Base-by-base conservation (phyloP, 805 yeast genomes). In the Sugiyamaella valdiviana region DNA sequence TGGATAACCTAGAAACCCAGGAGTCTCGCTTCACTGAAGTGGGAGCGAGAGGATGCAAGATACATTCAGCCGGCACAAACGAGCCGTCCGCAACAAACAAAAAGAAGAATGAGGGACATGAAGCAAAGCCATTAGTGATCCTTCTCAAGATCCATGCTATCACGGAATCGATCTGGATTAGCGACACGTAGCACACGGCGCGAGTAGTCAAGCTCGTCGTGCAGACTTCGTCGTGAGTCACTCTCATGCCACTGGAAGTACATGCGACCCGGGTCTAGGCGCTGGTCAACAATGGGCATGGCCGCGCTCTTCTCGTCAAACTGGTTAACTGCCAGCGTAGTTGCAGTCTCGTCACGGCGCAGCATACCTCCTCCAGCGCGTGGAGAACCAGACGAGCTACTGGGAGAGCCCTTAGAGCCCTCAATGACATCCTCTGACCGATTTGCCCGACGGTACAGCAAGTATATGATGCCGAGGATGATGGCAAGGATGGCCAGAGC, bases 251-350 rank as follows among this genome's bases (percentile, higher is more conserved):
- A 71, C 48, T 66, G 66, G 72, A 75, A 70, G 52, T 73, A 72
- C 67, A 78, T 69, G 41, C 72, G 72, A 46, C 70, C 65, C 4
- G 85, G 85, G 54, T 81, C 85, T 47, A 81, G 62, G 38, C 86
- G 63, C 57, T 76, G 82, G 63, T 80, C 86, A n/a, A 78, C 78
- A 23, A 65, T 62, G 16, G 69, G 66, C 17, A 65, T 60, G 40
- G 68, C 61, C 21, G 59, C 54, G 22, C 57, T 46, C 43, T 51
- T 55, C 29, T 63, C 65, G 47, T 60, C 60, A 42, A 44, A 51
- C 29, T 54, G 54, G 21, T 52, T 42, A 14, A 54, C 57, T 20
- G 59, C 54, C 22, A 49, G 36, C 2, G 56, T 51, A 14, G 57
- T 46, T 35, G 56, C 48, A 15, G 55, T 49, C 14, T 48, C 51